phyloP scores from a whole-genome alignment of 148 eudicot species.

The Talinum fruticosum region DNA sequence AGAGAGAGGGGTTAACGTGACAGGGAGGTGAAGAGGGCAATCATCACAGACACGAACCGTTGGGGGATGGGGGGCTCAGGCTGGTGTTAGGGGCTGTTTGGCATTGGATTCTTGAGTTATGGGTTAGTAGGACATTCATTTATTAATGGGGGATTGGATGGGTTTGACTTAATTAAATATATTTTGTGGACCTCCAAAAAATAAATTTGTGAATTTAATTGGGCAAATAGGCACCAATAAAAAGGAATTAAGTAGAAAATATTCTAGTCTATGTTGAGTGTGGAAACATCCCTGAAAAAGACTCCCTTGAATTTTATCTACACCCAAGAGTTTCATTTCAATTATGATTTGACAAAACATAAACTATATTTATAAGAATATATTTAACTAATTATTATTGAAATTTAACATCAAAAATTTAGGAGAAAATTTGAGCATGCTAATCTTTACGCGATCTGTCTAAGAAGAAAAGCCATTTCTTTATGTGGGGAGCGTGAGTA shows the following conservation, averaged over 20 bases:
- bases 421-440: neutral
- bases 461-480: no score
- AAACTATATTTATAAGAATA: neutral
- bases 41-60: neutral
- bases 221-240: neutral
- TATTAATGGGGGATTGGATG: conserved; percentile 12
- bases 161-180: conserved; percentile 17
- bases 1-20: conserved; percentile 2
- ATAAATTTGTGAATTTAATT: neutral
- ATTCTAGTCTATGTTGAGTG: no score
- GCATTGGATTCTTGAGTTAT: conserved; percentile 20
- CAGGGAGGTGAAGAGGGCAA: conserved; percentile 3
- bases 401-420: no score
- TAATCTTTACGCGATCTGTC: no score
- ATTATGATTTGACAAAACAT: no score
- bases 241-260: neutral
- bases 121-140: neutral
- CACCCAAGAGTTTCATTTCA: no score
- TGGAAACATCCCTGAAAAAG: no score
- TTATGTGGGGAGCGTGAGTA: no score
- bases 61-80: no score
- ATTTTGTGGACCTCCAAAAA: neutral
- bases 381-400: neutral
- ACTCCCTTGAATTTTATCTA: no score
- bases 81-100: neutral